Evolutionary conservation across 1,284 basidiomycete genomes (phyloP).

Genomic region (Takashimella koratensis): DNA sequence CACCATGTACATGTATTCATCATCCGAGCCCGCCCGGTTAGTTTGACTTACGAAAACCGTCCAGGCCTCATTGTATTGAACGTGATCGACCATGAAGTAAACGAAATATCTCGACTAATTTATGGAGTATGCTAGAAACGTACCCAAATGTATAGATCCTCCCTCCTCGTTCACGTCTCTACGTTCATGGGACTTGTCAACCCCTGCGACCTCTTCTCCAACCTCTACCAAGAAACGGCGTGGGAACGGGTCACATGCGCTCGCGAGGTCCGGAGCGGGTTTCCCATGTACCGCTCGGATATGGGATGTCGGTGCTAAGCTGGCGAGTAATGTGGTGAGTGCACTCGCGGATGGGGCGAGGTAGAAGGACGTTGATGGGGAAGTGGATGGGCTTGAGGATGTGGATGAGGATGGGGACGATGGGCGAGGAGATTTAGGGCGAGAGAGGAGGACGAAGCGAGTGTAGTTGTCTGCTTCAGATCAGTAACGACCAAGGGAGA

Average conservation of each 20-base stretch:
- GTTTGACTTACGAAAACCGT: too few relatives aligned
- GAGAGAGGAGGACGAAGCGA: conserved; percentile 45
- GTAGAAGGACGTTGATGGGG: background rate
- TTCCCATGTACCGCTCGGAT: background rate
- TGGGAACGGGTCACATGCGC: background rate
- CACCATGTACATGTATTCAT: too few relatives aligned
- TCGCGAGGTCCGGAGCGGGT: background rate
- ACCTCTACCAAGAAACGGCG: background rate
- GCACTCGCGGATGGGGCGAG: too few relatives aligned
- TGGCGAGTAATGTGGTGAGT: too few relatives aligned
- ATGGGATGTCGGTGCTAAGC: too few relatives aligned
- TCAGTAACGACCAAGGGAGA: too few relatives aligned
- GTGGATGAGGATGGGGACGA: background rate
- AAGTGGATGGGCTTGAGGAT: background rate
- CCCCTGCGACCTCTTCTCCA: too few relatives aligned
- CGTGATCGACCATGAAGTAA: background rate
- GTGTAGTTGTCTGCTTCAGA: conserved; percentile 42
- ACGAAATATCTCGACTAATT: too few relatives aligned
- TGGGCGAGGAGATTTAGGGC: too few relatives aligned
- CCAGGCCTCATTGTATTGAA: too few relatives aligned
- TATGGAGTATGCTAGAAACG: background rate
- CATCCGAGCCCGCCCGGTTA: too few relatives aligned
- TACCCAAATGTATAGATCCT: background rate
- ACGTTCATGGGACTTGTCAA: too few relatives aligned
- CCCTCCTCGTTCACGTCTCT: background rate